Conservation (phyloP, 2,329 filamentous ascomycete species). For the Clonostachys rosea region DNA sequence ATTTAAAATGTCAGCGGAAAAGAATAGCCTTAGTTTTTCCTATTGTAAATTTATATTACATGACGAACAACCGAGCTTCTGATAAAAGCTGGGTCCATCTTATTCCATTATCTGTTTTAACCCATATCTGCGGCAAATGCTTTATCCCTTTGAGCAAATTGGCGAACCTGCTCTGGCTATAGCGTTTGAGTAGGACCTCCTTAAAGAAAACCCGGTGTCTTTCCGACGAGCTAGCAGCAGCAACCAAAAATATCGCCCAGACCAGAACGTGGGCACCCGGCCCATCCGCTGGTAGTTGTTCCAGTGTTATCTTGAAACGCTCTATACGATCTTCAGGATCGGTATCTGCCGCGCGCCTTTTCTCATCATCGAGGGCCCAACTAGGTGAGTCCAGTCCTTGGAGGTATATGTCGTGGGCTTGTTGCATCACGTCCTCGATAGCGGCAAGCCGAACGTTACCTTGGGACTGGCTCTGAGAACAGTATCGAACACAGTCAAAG, state of each 20-base stretch:
- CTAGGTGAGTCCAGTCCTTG: background rate
- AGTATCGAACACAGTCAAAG: background rate
- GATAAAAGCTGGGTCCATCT: too few relatives aligned
- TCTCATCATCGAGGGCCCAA: too few relatives aligned
- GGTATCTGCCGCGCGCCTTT: background rate
- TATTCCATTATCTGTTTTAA: too few relatives aligned
- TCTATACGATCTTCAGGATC: background rate
- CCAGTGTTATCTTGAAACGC: background rate
- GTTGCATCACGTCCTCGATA: background rate
- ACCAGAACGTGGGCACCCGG: conserved; percentile 3
- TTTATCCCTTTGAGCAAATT: too few relatives aligned
- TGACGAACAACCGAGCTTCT: background rate
- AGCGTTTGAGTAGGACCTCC: too few relatives aligned
- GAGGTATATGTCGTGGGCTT: conserved; percentile 2
- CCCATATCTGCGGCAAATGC: too few relatives aligned
- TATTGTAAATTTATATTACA: too few relatives aligned
- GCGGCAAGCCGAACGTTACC: background rate
- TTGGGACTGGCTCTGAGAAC: background rate
- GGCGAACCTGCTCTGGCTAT: too few relatives aligned
- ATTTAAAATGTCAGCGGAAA: too few relatives aligned
- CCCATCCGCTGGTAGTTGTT: background rate
- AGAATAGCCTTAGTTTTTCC: too few relatives aligned
- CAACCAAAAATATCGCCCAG: conserved; percentile 4
- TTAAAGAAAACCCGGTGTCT: too few relatives aligned
- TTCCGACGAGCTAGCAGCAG: background rate